phyloP scores from a whole-genome alignment of 2,329 filamentous ascomycete genomes.

The Xylogone sp. region DNA sequence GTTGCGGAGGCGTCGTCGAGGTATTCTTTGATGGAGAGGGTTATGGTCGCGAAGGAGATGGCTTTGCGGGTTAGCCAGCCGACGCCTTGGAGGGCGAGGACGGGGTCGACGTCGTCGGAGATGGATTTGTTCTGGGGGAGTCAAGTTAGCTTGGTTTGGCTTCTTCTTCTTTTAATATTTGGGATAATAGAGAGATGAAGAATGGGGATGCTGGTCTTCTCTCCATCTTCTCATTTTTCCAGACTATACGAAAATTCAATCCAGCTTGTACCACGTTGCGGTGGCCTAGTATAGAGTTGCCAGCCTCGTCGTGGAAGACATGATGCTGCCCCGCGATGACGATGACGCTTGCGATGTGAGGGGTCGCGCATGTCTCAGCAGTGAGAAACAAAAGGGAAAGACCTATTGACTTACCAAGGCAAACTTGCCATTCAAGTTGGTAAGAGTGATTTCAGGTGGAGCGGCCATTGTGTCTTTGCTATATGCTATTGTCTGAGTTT shows the following conservation, averaged over 20 bases:
- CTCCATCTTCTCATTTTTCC: too few species aligned
- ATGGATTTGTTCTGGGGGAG: slow-evolving; percentile 53
- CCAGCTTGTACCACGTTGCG: too few species aligned
- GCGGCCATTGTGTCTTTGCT: slow-evolving; percentile 43
- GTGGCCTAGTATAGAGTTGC: background rate
- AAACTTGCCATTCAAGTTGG: slow-evolving; percentile 50
- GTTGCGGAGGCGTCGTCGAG: slow-evolving; percentile 33
- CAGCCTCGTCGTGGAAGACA: background rate
- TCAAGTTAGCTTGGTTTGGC: background rate
- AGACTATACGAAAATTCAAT: too few species aligned
- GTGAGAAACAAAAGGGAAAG: background rate
- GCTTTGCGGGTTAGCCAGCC: slow-evolving; percentile 58
- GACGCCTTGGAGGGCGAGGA: slow-evolving; percentile 56
- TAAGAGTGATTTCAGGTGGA: slow-evolving; percentile 46
- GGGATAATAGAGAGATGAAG: too few species aligned
- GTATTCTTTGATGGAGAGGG: slow-evolving; percentile 39
- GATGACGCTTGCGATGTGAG: background rate
- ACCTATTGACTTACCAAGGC: slow-evolving; percentile 40
- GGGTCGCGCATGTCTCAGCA: background rate
- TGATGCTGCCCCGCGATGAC: background rate
- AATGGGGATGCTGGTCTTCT: too few species aligned
- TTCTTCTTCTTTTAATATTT: too few species aligned
- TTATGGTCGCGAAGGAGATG: slow-evolving; percentile 55
- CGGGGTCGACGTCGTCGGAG: slow-evolving; percentile 52
- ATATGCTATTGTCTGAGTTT: background rate